phyloP scores from a whole-genome alignment of 305 asterid species.

The Solanum hybrid region DNA sequence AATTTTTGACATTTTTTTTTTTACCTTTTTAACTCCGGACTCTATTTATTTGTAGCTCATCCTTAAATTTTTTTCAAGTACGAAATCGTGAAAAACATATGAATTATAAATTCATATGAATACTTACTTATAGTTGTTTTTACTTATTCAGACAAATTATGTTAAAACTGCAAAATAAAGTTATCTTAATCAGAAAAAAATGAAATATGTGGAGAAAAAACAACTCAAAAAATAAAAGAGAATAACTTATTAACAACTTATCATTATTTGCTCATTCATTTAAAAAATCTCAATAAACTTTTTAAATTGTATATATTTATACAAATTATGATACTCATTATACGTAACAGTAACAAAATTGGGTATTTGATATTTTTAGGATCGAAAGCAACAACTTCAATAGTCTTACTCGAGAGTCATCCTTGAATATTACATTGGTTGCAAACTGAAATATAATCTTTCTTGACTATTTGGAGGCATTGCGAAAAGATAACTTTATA shows the following conservation, averaged over 20 bases:
- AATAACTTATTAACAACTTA: not conserved
- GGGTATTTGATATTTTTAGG: not conserved
- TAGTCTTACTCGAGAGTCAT: not conserved
- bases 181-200: too few relatives aligned
- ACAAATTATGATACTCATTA: not conserved
- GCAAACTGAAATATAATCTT: not conserved
- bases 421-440: not conserved
- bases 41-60: not conserved
- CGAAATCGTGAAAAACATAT: not conserved
- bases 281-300: not conserved
- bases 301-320: too few relatives aligned
- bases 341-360: not conserved
- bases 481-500: not conserved
- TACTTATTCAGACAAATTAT: not conserved
- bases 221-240: too few relatives aligned
- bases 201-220: not conserved
- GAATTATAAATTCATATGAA: not conserved
- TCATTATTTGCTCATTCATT: not conserved
- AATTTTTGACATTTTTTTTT: too few relatives aligned
- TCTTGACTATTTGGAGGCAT: not conserved
- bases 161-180: not conserved
- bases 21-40: too few relatives aligned
- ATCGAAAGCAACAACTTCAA: not conserved
- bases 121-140: not conserved
- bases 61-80: not conserved